Evolutionary conservation across 176 grass and related monocot species (phyloP), one percentile per base, ranked within the genome.

Genomic region (Bolboschoenus planiculmis): DNA sequence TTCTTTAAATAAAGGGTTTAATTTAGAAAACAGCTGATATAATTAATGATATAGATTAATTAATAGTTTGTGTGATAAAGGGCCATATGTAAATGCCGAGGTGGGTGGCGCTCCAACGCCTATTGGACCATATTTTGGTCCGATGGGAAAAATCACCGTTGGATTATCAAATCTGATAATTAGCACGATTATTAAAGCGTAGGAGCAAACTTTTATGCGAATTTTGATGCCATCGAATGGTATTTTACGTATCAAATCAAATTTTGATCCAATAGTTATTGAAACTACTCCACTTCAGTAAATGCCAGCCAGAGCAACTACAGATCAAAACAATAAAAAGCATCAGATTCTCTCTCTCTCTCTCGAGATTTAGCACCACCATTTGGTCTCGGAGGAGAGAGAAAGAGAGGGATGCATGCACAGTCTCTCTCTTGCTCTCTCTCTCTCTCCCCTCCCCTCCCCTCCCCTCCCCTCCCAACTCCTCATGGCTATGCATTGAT

Each of bases 271-370:
- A n/a, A n/a, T n/a, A n/a, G n/a, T n/a, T n/a, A n/a, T n/a, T n/a
- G n/a, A n/a, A n/a, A n/a, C n/a, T n/a, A n/a, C n/a, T n/a, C n/a
- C n/a, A n/a, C n/a, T n/a, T n/a, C n/a, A n/a, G n/a, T n/a, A n/a
- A n/a, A n/a, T n/a, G n/a, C n/a, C n/a, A n/a, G n/a, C n/a, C 44
- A 84, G 72, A 79, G 33, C 71, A 78, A 55, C 76, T 67, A 80
- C 86, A 72, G 54, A 83, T 61, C 51, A 83, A 66, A 77, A 87
- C 37, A 81, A 83, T 66, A 82, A 84, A 30, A 74, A 84, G 29
- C 37, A 31, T 78, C 20, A 78, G 80, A 87, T 83, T 87, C 80
- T 48, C 80, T 83, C 67, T 77, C 26, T 73, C 16, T 20, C 50
- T 81, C 67, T 87, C 54, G 85, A 87, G 78, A 83, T 83, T n/a